Evolutionary conservation across 2,329 filamentous ascomycete genomes (phyloP), one percentile per base, ranked within the genome.

Genomic region (Colletotrichum acutatum): DNA sequence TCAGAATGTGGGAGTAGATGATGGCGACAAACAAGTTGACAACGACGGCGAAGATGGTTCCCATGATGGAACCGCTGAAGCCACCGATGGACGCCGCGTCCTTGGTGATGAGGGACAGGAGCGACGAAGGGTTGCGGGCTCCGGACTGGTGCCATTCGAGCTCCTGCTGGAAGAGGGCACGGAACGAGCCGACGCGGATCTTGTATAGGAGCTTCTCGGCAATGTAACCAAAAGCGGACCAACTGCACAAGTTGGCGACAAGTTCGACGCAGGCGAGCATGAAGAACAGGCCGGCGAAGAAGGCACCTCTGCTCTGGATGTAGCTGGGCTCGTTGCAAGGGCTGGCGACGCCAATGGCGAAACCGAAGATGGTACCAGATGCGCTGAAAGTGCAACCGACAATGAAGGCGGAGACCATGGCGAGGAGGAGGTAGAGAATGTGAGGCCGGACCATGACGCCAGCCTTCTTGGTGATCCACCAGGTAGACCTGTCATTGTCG

Each of bases 121-220:
- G 84, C 12, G 86, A 82, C 0, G 90, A 86, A 0, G 93, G 90
- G 1, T 87, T 91, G 28, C 92, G 87, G 5, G 86, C 87, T 26
- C 89, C 86, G 0, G 91, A 90, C 78, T 94, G 90, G 77, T 94
- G 92, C 92, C 92, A 95, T 72, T 92, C 87, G 60, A 93, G 82
- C 74, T 91, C 90, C 80, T 94, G 92, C 71, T 90, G 85, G 63
- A 93, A 87, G 1, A 94, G 81, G 0, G 91, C 90, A 2, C 90
- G 87, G 78, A 94, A 89, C 0, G 90, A 91, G 1, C 92, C 80
- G 2, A 92, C 87, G 65, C 92, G 86, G 11, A 93, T 87, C 57
- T 85, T 88, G 79, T 90, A 91, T 1, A 94, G 84, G 1, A 93
- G 82, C 74, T 91, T 89, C 78, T 94, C 92, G 0, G 92, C 89